phyloP scores from a whole-genome alignment of 495 filamentous ascomycete species.

The Echria macrotheca region DNA sequence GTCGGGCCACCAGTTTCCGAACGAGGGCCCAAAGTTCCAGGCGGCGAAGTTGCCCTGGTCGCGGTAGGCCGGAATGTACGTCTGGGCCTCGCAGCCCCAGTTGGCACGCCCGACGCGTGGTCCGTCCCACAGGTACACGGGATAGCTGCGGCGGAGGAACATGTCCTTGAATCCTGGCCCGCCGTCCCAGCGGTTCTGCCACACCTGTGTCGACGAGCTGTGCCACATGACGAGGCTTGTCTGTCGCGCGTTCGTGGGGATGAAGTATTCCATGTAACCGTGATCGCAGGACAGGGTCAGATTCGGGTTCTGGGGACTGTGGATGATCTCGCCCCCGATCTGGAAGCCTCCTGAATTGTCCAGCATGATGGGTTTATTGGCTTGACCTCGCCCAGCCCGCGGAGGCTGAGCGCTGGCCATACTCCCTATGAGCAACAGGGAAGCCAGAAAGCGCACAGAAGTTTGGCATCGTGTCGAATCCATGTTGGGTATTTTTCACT shows the following conservation, averaged over 20 bases:
- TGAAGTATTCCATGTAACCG: constrained; percentile 48
- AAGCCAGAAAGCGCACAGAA: constrained; percentile 1
- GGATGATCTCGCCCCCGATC: constrained; percentile 32
- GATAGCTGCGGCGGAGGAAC: constrained; percentile 44
- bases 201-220: constrained; percentile 41
- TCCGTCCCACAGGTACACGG: constrained; percentile 45
- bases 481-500: neutral
- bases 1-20: constrained; percentile 37
- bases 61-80: constrained; percentile 32
- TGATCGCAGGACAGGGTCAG: constrained; percentile 42
- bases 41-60: constrained; percentile 40
- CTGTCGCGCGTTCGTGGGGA: constrained; percentile 38
- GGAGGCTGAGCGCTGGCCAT: too few relatives aligned
- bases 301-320: constrained; percentile 24
- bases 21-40: constrained; percentile 43
- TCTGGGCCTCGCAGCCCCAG: constrained; percentile 36
- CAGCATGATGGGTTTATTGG: constrained; percentile 36
- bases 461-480: neutral
- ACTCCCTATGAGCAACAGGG: neutral
- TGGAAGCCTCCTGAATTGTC: constrained; percentile 37
- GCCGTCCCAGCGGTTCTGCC: constrained; percentile 45
- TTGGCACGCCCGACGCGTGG: constrained; percentile 43
- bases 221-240: constrained; percentile 47
- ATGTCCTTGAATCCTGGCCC: constrained; percentile 47
- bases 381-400: constrained; percentile 1